Conservation (phyloP, 2,329 filamentous ascomycete genomes). For the Alternaria consortialis region DNA sequence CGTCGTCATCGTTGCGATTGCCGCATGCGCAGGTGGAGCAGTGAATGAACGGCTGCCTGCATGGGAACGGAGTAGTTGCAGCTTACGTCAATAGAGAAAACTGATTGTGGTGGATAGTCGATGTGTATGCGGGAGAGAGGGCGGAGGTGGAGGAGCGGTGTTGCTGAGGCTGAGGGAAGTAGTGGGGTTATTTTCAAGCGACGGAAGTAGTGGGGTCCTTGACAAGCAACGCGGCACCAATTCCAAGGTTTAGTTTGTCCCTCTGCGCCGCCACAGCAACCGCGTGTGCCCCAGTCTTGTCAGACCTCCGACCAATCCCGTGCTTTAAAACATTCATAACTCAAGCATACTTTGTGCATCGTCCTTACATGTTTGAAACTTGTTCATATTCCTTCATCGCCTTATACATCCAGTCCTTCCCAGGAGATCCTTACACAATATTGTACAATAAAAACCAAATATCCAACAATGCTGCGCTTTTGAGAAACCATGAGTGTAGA, state of each 20-base stretch:
- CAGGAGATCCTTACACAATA: constrained; percentile 44
- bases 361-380: constrained; percentile 19
- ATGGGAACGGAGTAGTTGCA: constrained; percentile 7
- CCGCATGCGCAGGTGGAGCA: constrained; percentile 16
- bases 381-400: constrained; percentile 41
- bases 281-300: background rate
- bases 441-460: constrained; percentile 45
- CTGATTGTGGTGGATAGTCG: constrained; percentile 27
- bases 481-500: constrained; percentile 50
- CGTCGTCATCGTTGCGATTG: constrained; percentile 46
- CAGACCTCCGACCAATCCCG: background rate
- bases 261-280: constrained; percentile 35
- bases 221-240: constrained; percentile 8
- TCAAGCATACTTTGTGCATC: constrained; percentile 6
- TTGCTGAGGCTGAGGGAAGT: constrained; percentile 37
- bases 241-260: constrained; percentile 24
- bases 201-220: constrained; percentile 33
- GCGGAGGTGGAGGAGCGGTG: constrained; percentile 33
- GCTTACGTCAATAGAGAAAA: constrained; percentile 42
- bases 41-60: constrained; percentile 32
- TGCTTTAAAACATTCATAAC: constrained; percentile 10
- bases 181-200: constrained; percentile 29
- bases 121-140: constrained; percentile 26
- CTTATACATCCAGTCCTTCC: constrained; percentile 45
- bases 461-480: constrained; percentile 49